Evolutionary conservation across 257 asterid genomes (phyloP).

Genomic region (Fraxinus quadrangulata): DNA sequence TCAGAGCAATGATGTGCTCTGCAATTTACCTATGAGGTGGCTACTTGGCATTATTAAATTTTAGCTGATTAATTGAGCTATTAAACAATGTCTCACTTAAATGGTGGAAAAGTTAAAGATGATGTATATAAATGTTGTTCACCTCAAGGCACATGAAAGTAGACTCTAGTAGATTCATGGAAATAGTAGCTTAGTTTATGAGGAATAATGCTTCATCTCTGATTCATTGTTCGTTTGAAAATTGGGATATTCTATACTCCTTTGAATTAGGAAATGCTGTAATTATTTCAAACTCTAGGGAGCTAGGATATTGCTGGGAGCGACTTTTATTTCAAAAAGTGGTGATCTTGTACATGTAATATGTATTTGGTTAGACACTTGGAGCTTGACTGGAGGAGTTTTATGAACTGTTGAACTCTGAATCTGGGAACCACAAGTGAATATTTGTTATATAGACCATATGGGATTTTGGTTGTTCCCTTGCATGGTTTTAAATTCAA

Average conservation of each 20-base stretch:
- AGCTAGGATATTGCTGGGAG: background rate
- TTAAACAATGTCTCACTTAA: slow-evolving; percentile 1
- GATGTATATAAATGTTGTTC: background rate
- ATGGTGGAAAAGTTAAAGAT: background rate
- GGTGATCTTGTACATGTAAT: slow-evolving; percentile 10
- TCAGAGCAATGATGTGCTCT: background rate
- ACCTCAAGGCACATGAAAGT: background rate
- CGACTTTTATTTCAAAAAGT: background rate
- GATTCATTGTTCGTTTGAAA: slow-evolving; percentile 8
- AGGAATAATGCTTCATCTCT: background rate
- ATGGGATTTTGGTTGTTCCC: background rate
- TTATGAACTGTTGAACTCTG: slow-evolving; percentile 3
- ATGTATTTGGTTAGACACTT: background rate
- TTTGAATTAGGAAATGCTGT: background rate
- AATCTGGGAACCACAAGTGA: slow-evolving; percentile 6
- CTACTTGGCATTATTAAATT: slow-evolving; percentile 9
- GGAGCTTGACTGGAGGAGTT: slow-evolving; percentile 18
- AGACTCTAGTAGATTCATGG: background rate
- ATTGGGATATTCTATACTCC: slow-evolving; percentile 24
- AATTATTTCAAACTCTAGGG: background rate
- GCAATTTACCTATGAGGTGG: background rate
- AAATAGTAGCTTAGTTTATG: slow-evolving; percentile 1
- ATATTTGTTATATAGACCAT: background rate
- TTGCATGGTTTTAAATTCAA: background rate
- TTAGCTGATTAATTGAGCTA: slow-evolving; percentile 12